Conservation (phyloP, 345 rosid genomes). For the Bretschneidera sinensis region DNA sequence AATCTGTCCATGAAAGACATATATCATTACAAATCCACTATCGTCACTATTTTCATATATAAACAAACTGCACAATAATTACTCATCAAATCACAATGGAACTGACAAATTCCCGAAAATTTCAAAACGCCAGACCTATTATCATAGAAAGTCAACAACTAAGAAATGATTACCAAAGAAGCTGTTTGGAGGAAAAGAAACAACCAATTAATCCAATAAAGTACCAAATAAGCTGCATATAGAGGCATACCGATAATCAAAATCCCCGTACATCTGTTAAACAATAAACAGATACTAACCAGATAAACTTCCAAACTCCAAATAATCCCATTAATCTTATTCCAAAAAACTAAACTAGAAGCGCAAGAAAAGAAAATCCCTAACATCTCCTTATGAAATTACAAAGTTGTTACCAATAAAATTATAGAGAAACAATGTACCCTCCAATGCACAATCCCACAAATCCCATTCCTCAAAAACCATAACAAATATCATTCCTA, state of each 20-base stretch:
- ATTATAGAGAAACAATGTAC: too few species aligned
- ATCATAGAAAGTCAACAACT: not conserved
- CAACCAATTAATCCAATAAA: not conserved
- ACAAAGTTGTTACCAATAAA: not conserved
- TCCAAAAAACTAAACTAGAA: too few species aligned
- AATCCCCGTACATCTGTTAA: not conserved
- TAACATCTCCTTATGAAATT: not conserved
- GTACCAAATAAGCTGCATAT: not conserved
- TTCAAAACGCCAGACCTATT: not conserved
- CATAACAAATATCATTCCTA: not conserved
- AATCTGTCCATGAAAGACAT: constrained; percentile 38
- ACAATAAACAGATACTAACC: not conserved
- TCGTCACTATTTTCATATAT: not conserved
- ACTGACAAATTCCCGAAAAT: not conserved
- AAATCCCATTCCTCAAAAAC: not conserved
- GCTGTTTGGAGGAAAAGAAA: not conserved
- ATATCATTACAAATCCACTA: not conserved
- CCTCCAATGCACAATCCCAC: not conserved
- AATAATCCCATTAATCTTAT: not conserved
- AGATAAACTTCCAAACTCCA: not conserved
- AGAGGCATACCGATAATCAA: not conserved
- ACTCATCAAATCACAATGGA: not conserved
- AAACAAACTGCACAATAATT: not conserved
- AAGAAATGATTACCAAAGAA: not conserved
- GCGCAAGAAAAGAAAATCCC: not conserved